Conservation (phyloP, 2,329 filamentous ascomycete genomes). For the Ophiostoma fasciatum region DNA sequence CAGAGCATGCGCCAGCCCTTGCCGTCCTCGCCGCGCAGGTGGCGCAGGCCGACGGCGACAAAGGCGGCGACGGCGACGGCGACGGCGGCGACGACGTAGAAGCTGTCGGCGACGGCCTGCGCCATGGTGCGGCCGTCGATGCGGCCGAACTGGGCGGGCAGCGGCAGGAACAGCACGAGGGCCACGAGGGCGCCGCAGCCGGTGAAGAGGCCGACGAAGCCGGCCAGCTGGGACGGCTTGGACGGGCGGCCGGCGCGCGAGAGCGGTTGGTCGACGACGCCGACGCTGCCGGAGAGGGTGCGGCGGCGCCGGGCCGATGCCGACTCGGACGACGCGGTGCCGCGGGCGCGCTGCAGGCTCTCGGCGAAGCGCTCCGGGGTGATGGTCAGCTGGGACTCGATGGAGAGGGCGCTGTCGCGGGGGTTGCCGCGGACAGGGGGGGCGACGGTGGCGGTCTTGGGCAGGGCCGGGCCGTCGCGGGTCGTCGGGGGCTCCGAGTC, state of each 20-base stretch:
- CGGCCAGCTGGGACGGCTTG: conserved; percentile 55
- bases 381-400: conserved; percentile 62
- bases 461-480: conserved; percentile 12
- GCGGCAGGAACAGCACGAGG: conserved; percentile 65
- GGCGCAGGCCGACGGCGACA: conserved; percentile 64
- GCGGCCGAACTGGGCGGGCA: conserved; percentile 65
- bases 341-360: conserved; percentile 7
- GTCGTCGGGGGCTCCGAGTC: conserved; percentile 39
- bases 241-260: neutral
- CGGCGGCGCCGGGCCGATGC: conserved; percentile 12
- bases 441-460: conserved; percentile 18
- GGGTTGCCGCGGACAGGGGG: conserved; percentile 20
- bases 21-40: conserved; percentile 55
- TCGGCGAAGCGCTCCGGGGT: conserved; percentile 45
- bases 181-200: conserved; percentile 84
- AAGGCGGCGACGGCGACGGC: conserved; percentile 57
- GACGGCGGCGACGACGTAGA: conserved; percentile 68
- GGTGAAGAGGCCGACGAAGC: conserved; percentile 82
- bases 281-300: conserved; percentile 6
- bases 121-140: conserved; percentile 56
- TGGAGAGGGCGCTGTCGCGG: conserved; percentile 48
- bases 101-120: conserved; percentile 66
- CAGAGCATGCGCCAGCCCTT: conserved; percentile 56
- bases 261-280: conserved; percentile 13
- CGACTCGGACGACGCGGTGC: conserved; percentile 16